Evolutionary conservation across 768 basidiomycete species (phyloP).

Genomic region (Leucocoprinus birnbaumii): DNA sequence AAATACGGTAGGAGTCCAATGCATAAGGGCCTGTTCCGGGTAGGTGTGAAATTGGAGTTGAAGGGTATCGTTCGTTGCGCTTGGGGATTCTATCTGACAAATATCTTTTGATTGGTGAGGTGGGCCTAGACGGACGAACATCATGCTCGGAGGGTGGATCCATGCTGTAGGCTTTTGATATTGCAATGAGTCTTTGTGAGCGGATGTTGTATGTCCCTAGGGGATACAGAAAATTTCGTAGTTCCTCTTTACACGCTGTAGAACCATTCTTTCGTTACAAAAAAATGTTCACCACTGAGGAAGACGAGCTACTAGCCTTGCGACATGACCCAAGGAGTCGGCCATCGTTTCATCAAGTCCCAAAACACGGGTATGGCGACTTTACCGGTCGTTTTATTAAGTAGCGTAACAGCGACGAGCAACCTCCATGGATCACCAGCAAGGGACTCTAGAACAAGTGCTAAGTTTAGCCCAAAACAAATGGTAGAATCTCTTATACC

Average conservation of each 20-base stretch:
- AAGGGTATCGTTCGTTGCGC: constrained; percentile 33
- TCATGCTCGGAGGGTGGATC: constrained; percentile 35
- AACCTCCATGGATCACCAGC: constrained; percentile 66
- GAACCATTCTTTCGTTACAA: neutral
- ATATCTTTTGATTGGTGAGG: constrained; percentile 9
- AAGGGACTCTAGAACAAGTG: constrained; percentile 39
- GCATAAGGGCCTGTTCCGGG: constrained; percentile 72
- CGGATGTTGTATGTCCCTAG: constrained; percentile 63
- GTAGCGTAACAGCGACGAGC: constrained; percentile 60
- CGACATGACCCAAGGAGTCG: constrained; percentile 50
- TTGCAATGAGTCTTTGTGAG: constrained; percentile 47
- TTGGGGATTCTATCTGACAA: constrained; percentile 10
- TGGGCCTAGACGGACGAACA: constrained; percentile 27
- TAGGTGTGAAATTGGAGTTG: constrained; percentile 52
- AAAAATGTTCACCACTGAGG: neutral
- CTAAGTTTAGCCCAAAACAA: neutral
- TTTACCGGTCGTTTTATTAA: constrained; percentile 69
- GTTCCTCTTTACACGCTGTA: constrained; percentile 40
- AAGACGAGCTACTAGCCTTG: constrained; percentile 36
- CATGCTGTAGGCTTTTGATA: constrained; percentile 50
- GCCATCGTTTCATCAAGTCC: constrained; percentile 54
- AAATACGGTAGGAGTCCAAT: constrained; percentile 74
- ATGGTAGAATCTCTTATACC: too few species aligned
- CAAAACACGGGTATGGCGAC: constrained; percentile 66
- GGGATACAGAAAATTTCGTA: constrained; percentile 43